Base-by-base conservation (phyloP, 495 filamentous ascomycete genomes). In the Podospora sp. region DNA sequence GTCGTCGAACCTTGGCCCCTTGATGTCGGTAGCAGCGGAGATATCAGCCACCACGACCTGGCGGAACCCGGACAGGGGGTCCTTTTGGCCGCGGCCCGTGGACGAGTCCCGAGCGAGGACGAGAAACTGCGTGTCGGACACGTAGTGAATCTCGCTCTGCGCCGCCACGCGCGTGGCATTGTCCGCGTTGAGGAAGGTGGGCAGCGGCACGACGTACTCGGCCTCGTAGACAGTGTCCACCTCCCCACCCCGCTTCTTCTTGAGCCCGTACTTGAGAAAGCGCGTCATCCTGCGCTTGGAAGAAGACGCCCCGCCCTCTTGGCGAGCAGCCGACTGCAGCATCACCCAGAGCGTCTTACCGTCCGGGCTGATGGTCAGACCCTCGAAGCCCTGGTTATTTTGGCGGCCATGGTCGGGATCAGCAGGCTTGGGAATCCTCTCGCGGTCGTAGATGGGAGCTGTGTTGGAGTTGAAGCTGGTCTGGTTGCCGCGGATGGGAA, bases 381-480 rank as follows among this genome's bases (percentile, higher is more conserved):
- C 91, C 74, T 95, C 91, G 67, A 94, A 87, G 53, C 79, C 77
- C 69, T 92, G 89, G 76, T 94, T 94, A 73, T 94, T 92, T 66
- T 84, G 79, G 29, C 91, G 84, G 6, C 92, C 91, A 6, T 84
- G 84, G 6, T 81, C 78, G 0, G 90, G 87, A 67, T 92, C 81
- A 6, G 76, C 78, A 64, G 69, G 87, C 72, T 25, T 72, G 57
- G 21, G 76, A 67, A 62, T 71, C 14, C 73, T 71, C n/a, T 69
- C 49, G 0, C 75, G 78, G 68, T 88, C 73, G 71, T 89, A 92
- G 66, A 86, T 77, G 8, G 91, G 90, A 4, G 91, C 83, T 6
- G 84, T 87, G 69, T 79, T 68, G 16, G 76, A 71, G 62, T 69
- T 73, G 70, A 76, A 79, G 56, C 71, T 73, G 12, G 14, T 2